Evolutionary conservation across 768 basidiomycete genomes (phyloP).

Genomic region (Sporobolomyces phaffii): DNA sequence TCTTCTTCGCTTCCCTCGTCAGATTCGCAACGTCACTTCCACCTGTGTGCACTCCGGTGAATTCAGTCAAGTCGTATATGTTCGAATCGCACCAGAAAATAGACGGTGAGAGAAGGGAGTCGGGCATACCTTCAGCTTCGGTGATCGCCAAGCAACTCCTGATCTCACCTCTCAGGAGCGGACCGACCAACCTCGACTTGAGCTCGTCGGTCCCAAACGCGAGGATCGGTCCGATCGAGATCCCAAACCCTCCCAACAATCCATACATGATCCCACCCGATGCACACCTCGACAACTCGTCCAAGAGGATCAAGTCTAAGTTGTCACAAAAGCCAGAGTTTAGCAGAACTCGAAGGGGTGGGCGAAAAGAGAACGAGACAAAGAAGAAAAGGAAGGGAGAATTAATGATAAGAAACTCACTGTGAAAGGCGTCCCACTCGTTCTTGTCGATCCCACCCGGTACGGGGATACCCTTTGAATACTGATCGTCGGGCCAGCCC

Average conservation of each 20-base stretch:
- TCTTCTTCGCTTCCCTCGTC: conserved; percentile 27
- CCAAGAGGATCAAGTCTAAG: conserved; percentile 23
- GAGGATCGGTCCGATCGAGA: conserved; percentile 24
- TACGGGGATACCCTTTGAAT: conserved; percentile 12
- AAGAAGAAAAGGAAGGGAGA: background rate
- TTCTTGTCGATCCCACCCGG: conserved; percentile 28
- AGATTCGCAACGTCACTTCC: conserved; percentile 38
- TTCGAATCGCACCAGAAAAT: no score
- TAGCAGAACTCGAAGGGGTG: background rate
- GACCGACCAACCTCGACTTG: conserved; percentile 20
- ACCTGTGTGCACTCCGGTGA: no score
- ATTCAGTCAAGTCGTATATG: no score
- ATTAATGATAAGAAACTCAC: background rate
- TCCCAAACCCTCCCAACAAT: conserved; percentile 34
- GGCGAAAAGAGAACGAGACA: background rate
- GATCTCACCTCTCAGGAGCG: conserved; percentile 29
- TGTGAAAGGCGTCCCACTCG: conserved; percentile 34
- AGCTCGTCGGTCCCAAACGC: conserved; percentile 21
- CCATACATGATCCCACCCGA: conserved; percentile 28
- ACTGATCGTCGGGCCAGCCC: conserved; percentile 21
- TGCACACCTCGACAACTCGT: conserved; percentile 28
- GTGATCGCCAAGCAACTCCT: conserved; percentile 39
- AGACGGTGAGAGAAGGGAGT: background rate
- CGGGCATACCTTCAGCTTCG: conserved; percentile 1
- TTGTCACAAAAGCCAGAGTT: background rate